A percentile compares a stretch with the other conserved stretches of the same genome.
Evolutionary conservation across 352 stramenopile genomes (phyloP).

Genomic region (Phytophthora nicotianae): DNA sequence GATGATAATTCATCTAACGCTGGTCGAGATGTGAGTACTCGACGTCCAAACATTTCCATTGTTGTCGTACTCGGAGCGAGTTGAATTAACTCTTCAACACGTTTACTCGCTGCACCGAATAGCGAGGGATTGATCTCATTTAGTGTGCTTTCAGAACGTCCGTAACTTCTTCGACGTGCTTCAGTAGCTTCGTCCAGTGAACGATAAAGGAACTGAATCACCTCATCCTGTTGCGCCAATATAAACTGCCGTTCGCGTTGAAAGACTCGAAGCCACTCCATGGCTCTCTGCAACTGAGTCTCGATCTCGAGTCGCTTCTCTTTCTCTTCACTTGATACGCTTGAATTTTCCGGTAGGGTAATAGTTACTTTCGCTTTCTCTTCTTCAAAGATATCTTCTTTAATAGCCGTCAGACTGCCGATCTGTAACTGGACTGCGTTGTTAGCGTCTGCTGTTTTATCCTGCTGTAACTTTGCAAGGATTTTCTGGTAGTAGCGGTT

Average conservation of each 20-base stretch:
- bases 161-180: slow-evolving; percentile 4
- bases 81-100: slow-evolving; percentile 31
- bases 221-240: slow-evolving; percentile 65
- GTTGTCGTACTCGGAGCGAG: slow-evolving; percentile 33
- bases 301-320: slow-evolving; percentile 34
- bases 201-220: slow-evolving; percentile 64
- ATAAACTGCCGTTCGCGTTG: slow-evolving; percentile 64
- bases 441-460: not conserved
- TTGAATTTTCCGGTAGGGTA: slow-evolving; percentile 1
- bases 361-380: not conserved
- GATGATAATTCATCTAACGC: slow-evolving; percentile 59
- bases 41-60: slow-evolving; percentile 44
- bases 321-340: slow-evolving; percentile 4
- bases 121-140: too few relatives aligned
- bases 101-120: slow-evolving; percentile 3
- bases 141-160: not conserved
- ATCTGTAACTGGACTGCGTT: slow-evolving; percentile 15
- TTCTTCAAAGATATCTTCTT: slow-evolving; percentile 25
- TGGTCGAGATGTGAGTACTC: slow-evolving; percentile 33
- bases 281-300: slow-evolving; percentile 34
- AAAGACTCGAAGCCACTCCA: slow-evolving; percentile 56
- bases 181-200: slow-evolving; percentile 41
- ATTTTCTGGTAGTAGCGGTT: slow-evolving; percentile 78
- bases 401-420: not conserved
- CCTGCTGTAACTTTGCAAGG: slow-evolving; percentile 53